Evolutionary conservation across 108 stramenopile genomes (phyloP).

Genomic region (Conticribra weissflogii): DNA sequence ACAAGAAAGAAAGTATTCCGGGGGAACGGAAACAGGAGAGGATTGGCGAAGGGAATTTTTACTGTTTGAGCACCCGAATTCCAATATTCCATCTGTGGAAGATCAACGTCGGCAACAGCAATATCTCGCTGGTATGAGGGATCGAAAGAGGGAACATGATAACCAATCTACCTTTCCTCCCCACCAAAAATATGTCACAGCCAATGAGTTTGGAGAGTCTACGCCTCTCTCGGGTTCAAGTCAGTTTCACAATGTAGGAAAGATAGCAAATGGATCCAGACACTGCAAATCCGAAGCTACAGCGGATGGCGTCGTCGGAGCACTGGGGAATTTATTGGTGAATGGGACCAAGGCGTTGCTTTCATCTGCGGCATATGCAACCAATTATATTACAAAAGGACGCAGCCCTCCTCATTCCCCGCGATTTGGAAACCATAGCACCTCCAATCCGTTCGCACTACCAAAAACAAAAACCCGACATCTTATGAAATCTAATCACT

Average conservation of each 20-base stretch:
- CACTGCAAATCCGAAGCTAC: too few species aligned
- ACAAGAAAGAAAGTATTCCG: conserved; percentile 1
- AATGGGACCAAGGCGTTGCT: not conserved
- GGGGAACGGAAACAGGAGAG: not conserved
- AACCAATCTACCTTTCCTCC: conserved; percentile 14
- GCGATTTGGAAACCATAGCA: not conserved
- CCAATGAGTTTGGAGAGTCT: not conserved
- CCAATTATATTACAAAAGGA: too few species aligned
- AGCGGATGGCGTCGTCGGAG: not conserved
- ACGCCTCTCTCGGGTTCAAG: conserved; percentile 11
- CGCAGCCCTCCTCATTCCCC: not conserved
- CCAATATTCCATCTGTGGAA: not conserved
- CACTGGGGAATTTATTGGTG: not conserved
- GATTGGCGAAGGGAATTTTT: not conserved
- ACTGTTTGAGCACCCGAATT: not conserved
- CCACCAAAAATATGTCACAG: not conserved
- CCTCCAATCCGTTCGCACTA: not conserved
- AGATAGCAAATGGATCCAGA: not conserved
- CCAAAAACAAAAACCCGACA: not conserved
- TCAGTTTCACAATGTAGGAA: not conserved
- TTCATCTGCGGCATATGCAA: not conserved
- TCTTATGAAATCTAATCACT: not conserved
- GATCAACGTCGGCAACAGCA: too few species aligned
- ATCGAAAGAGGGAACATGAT: too few species aligned
- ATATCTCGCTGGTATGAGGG: too few species aligned